A percentile compares a stretch with the other conserved stretches of the same genome.
Evolutionary conservation across 2,329 filamentous ascomycete species (phyloP).

Genomic region (Fusarium sp.): DNA sequence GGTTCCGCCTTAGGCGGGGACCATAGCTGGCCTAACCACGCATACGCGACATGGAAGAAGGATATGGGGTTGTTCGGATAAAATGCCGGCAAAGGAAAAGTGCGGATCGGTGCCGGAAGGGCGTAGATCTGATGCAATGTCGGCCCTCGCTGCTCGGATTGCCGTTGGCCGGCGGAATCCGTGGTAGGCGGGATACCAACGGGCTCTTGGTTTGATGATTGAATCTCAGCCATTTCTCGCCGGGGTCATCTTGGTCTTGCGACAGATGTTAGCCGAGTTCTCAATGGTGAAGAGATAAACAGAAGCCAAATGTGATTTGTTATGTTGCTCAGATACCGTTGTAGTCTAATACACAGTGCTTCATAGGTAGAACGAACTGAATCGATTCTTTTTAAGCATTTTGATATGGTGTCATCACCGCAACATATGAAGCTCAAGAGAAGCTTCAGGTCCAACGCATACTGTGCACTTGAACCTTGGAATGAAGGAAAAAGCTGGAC

Average conservation of each 20-base stretch:
- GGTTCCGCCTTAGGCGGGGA: constrained; percentile 74
- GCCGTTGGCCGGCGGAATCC: constrained; percentile 36
- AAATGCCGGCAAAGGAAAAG: constrained; percentile 86
- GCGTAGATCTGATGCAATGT: constrained; percentile 80
- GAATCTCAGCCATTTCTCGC: constrained; percentile 58
- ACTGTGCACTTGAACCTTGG: background rate
- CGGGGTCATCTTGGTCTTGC: constrained; percentile 62
- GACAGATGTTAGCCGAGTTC: constrained; percentile 29
- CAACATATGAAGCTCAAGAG: constrained; percentile 45
- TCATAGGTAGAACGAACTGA: constrained; percentile 69
- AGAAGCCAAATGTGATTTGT: constrained; percentile 41
- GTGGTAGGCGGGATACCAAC: constrained; percentile 39
- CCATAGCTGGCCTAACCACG: constrained; percentile 80
- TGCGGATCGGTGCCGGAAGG: constrained; percentile 81
- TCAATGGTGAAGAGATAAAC: background rate
- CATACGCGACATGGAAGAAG: constrained; percentile 80
- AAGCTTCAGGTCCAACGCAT: background rate
- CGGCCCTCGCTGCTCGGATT: constrained; percentile 52
- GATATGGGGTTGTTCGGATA: constrained; percentile 94
- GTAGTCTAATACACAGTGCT: constrained; percentile 82
- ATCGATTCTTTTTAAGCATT: constrained; percentile 72
- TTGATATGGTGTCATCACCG: constrained; percentile 71
- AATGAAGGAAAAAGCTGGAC: background rate
- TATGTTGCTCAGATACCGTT: constrained; percentile 88
- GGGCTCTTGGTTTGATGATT: constrained; percentile 42